A percentile compares a stretch with the other conserved stretches of the same genome.
phyloP scores from a whole-genome alignment of 1,284 basidiomycete genomes.

The Tilletia walkeri region DNA sequence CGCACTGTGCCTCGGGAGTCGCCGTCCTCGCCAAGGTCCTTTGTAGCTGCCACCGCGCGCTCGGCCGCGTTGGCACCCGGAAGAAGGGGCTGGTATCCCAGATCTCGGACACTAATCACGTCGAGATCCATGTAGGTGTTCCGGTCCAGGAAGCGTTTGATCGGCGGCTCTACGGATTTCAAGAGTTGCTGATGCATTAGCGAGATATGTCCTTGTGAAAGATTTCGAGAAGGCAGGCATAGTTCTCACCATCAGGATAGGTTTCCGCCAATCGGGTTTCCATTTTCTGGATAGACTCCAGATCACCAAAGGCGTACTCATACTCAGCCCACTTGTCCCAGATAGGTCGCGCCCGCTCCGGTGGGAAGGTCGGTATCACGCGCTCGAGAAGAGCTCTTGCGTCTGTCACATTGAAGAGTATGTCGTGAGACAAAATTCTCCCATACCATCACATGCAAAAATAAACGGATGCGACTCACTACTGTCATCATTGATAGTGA shows the following conservation, averaged over 20 bases:
- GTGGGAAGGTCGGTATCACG: slow-evolving; percentile 72
- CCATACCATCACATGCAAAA: too few species aligned
- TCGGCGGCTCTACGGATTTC: slow-evolving; percentile 68
- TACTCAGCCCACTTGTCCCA: slow-evolving; percentile 96
- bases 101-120: slow-evolving; percentile 80
- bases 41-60: slow-evolving; percentile 32
- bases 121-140: slow-evolving; percentile 85
- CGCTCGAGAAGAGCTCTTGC: slow-evolving; percentile 93
- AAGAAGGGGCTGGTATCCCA: slow-evolving; percentile 64
- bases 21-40: slow-evolving; percentile 18
- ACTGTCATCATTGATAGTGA: slow-evolving; percentile 91
- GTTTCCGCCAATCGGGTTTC: slow-evolving; percentile 82
- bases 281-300: slow-evolving; percentile 82
- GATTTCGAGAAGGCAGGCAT: background rate
- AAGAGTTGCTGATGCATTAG: background rate
- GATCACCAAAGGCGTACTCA: slow-evolving; percentile 90
- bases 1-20: slow-evolving; percentile 19
- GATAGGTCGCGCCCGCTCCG: slow-evolving; percentile 76
- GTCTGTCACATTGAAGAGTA: slow-evolving; percentile 62
- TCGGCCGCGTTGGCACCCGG: slow-evolving; percentile 34
- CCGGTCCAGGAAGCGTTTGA: slow-evolving; percentile 85
- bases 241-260: slow-evolving; percentile 71
- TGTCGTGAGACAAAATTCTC: background rate
- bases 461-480: slow-evolving; percentile 61
- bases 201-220: too few species aligned